Conservation (phyloP, 345 rosid genomes). For the Populus alba region DNA sequence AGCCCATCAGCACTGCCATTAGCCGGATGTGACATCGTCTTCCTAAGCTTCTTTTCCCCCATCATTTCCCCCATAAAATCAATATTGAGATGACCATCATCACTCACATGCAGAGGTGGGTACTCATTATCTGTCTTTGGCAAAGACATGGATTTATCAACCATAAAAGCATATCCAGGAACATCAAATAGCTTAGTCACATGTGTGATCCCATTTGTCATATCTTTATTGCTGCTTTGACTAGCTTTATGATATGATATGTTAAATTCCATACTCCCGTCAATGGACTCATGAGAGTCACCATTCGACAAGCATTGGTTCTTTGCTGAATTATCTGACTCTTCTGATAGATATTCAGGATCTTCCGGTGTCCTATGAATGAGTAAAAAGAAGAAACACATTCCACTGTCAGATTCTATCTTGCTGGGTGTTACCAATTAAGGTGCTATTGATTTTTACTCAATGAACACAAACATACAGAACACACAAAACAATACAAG, state of each 20-base stretch:
- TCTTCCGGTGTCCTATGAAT: conserved; percentile 71
- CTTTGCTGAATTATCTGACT: conserved; percentile 51
- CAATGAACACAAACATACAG: neutral
- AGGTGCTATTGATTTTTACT: neutral
- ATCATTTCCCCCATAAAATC: conserved; percentile 30
- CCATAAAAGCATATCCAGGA: conserved; percentile 55
- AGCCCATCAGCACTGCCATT: conserved; percentile 22
- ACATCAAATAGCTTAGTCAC: conserved; percentile 42
- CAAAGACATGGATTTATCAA: conserved; percentile 44
- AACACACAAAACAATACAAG: neutral
- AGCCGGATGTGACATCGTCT: conserved; percentile 41
- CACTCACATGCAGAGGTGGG: conserved; percentile 23
- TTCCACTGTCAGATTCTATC: conserved; percentile 12
- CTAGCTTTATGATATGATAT: conserved; percentile 65
- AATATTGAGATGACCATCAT: conserved; percentile 30
- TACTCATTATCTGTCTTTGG: conserved; percentile 22
- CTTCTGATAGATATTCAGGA: conserved; percentile 59
- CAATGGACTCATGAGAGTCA: conserved; percentile 53
- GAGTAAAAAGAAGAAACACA: conserved; percentile 13
- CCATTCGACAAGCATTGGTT: conserved; percentile 51
- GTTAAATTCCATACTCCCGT: conserved; percentile 58
- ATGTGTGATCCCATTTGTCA: conserved; percentile 48
- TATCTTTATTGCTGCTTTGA: conserved; percentile 31
- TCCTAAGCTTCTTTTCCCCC: conserved; percentile 39
- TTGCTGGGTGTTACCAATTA: neutral